Evolutionary conservation across 2,329 filamentous ascomycete species (phyloP).

Genomic region (Dendryphion nanum): DNA sequence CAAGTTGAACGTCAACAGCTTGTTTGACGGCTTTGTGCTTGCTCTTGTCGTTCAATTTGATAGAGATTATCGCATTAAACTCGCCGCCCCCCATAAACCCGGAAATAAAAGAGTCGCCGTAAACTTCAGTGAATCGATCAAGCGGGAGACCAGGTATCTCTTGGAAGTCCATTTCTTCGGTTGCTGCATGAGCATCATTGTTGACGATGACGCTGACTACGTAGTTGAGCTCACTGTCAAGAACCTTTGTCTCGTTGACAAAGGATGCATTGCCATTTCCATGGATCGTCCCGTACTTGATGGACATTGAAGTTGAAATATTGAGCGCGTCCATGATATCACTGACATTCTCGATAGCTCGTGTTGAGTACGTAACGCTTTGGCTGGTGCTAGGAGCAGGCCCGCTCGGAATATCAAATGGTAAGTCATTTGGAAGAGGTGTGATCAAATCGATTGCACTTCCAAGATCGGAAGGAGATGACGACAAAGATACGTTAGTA

Average conservation of each 20-base stretch:
- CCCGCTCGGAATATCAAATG: conserved; percentile 15
- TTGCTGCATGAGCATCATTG: conserved; percentile 17
- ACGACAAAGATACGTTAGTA: too few species aligned
- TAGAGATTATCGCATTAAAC: conserved; percentile 34
- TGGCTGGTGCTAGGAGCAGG: conserved; percentile 24
- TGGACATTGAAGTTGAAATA: conserved; percentile 38
- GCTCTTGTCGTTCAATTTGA: conserved; percentile 32
- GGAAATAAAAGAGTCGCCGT: conserved; percentile 34
- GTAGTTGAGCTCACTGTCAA: conserved; percentile 31
- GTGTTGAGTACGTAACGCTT: conserved; percentile 29
- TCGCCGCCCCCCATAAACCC: conserved; percentile 34
- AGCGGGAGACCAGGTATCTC: conserved; percentile 25
- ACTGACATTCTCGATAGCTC: conserved; percentile 33
- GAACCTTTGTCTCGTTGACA: conserved; percentile 30
- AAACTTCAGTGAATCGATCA: conserved; percentile 32
- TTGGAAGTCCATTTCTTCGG: conserved; percentile 23
- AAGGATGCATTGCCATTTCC: conserved; percentile 30
- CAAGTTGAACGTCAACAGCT: conserved; percentile 30
- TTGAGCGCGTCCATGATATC: conserved; percentile 42
- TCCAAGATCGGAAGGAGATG: too few species aligned
- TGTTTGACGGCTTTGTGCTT: conserved; percentile 32
- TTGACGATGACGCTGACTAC: conserved; percentile 29
- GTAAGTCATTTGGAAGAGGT: conserved; percentile 6
- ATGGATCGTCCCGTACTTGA: conserved; percentile 40
- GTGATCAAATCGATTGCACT: conserved; percentile 12